phyloP scores from a whole-genome alignment of 805 yeast species.

The Jamesozyma lodderae region DNA sequence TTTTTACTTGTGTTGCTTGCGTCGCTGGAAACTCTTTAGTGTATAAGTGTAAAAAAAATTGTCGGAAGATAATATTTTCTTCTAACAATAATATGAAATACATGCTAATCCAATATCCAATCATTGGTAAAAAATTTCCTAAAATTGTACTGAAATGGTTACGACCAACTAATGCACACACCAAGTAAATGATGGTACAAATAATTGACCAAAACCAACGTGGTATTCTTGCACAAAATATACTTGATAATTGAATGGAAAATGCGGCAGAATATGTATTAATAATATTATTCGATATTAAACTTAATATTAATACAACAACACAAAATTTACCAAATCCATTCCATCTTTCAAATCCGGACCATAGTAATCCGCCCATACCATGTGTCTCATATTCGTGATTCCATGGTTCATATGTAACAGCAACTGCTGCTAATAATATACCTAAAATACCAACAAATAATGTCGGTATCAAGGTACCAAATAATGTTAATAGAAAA shows the following conservation, averaged over 20 bases:
- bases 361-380: constrained; percentile 64
- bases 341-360: constrained; percentile 61
- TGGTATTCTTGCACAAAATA: constrained; percentile 50
- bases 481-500: constrained; percentile 54
- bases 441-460: constrained; percentile 71
- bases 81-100: constrained; percentile 62
- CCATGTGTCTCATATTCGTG: constrained; percentile 49
- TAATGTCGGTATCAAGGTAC: constrained; percentile 60
- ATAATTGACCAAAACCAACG: constrained; percentile 68
- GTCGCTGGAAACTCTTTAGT: constrained; percentile 34
- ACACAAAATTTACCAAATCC: constrained; percentile 71
- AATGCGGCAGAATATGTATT: constrained; percentile 78
- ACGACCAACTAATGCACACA: constrained; percentile 69
- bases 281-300: constrained; percentile 72
- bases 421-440: constrained; percentile 59
- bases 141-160: constrained; percentile 62
- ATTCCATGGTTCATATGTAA: constrained; percentile 47
- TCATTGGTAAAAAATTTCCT: constrained; percentile 80
- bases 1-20: not conserved
- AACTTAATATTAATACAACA: constrained; percentile 58
- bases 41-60: constrained; percentile 34
- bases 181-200: constrained; percentile 53
- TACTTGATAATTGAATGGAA: constrained; percentile 58
- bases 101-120: constrained; percentile 85
- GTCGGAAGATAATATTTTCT: constrained; percentile 66